Percentiles rank a stretch among this genome's conserved stretches.
Conservation (phyloP, 163 green algal species). For the Chlorella variabilis region DNA sequence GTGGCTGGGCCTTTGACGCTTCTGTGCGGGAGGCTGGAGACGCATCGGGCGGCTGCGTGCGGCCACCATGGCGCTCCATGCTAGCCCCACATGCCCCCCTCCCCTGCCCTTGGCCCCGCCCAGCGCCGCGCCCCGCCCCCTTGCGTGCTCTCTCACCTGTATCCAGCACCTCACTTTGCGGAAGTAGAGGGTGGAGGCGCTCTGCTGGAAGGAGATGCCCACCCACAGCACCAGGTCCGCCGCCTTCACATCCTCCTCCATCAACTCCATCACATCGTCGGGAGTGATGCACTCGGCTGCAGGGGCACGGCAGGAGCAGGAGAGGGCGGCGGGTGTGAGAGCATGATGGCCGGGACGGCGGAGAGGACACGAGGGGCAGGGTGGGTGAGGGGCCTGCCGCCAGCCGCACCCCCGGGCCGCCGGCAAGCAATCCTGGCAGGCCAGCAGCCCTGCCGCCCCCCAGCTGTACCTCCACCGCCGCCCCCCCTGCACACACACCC, state of each 20-base stretch:
- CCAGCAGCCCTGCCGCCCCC: not conserved
- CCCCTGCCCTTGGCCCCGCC: not conserved
- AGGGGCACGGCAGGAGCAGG: not conserved
- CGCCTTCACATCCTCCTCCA: conserved; percentile 82
- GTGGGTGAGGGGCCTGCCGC: too few species aligned
- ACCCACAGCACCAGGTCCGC: conserved; percentile 91
- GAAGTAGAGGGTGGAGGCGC: conserved; percentile 90
- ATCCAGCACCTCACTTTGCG: conserved; percentile 66
- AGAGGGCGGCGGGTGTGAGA: not conserved
- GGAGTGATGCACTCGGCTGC: conserved; percentile 84
- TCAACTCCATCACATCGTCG: conserved; percentile 84
- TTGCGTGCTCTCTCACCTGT: not conserved
- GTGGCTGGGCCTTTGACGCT: too few species aligned
- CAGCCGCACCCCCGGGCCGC: too few species aligned
- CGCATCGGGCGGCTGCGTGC: too few species aligned
- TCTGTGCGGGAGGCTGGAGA: too few species aligned
- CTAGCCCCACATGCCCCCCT: not conserved
- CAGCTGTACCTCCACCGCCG: not conserved
- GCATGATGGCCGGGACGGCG: too few species aligned
- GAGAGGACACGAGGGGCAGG: not conserved
- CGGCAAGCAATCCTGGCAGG: not conserved
- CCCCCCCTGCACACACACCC: not conserved
- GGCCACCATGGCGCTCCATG: too few species aligned
- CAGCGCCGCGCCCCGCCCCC: not conserved
- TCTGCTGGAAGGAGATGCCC: conserved; percentile 95